Percentiles rank a stretch among this genome's conserved stretches.
phyloP scores from a whole-genome alignment of 1,139 yeast genomes.

The Pichia sp. region DNA sequence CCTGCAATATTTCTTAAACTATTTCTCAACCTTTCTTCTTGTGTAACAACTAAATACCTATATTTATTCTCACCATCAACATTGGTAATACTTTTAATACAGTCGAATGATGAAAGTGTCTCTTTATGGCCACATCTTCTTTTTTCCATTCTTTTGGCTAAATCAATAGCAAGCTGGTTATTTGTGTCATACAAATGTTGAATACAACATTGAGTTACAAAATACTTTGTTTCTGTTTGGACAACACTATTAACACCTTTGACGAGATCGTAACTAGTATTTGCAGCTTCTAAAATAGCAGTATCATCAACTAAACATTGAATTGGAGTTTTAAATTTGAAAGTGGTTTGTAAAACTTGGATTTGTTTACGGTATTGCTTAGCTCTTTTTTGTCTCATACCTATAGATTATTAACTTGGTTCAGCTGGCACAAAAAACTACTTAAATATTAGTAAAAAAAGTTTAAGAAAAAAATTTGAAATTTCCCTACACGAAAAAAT shows the following conservation, averaged over 20 bases:
- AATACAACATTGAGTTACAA: constrained; percentile 96
- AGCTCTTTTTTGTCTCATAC: constrained; percentile 97
- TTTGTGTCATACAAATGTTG: constrained; percentile 69
- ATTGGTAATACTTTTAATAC: constrained; percentile 65
- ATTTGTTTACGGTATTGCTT: constrained; percentile 90
- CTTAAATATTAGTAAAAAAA: background rate
- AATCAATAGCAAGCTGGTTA: constrained; percentile 65
- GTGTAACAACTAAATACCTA: constrained; percentile 83
- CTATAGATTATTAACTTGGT: too few relatives aligned
- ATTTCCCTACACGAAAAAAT: background rate
- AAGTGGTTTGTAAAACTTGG: constrained; percentile 73
- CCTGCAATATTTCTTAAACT: constrained; percentile 74
- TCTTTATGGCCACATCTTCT: constrained; percentile 55
- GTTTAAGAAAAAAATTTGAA: background rate
- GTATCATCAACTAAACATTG: constrained; percentile 84
- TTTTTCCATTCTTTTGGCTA: constrained; percentile 75
- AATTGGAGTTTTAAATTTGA: constrained; percentile 90
- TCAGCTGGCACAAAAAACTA: background rate
- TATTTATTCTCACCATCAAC: constrained; percentile 77
- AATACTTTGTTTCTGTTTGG: constrained; percentile 81
- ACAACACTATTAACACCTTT: constrained; percentile 78
- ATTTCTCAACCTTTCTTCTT: constrained; percentile 62
- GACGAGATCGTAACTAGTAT: constrained; percentile 61
- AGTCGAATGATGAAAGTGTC: constrained; percentile 65
- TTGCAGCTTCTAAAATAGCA: constrained; percentile 56